Conservation (phyloP, 257 asterid species). For the Coffea eugenioides region DNA sequence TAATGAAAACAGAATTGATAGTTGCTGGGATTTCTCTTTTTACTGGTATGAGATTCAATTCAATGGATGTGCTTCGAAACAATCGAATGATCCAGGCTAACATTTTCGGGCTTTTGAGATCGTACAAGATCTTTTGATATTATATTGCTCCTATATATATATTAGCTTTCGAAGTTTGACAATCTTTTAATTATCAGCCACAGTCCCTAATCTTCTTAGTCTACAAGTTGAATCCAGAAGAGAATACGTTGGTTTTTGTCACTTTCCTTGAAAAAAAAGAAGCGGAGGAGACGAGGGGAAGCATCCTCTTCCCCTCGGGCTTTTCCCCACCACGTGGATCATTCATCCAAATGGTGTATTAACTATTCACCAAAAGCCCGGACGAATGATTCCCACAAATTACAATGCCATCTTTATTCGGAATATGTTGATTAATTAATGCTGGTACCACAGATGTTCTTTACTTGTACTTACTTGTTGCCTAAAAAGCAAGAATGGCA, state of each 20-base stretch:
- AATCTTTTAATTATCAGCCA: no score
- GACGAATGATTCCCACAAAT: neutral
- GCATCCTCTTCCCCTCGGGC: constrained; percentile 21
- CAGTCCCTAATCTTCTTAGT: no score
- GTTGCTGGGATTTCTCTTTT: neutral
- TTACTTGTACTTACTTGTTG: neutral
- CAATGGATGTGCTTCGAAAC: no score
- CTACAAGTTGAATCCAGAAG: no score
- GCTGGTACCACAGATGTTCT: neutral
- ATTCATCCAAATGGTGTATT: constrained; percentile 10
- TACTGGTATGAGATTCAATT: no score
- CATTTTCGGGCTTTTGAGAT: no score
- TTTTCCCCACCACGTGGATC: constrained; percentile 42
- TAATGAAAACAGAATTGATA: neutral
- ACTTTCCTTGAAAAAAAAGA: neutral
- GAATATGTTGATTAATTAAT: neutral
- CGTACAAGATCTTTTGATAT: no score
- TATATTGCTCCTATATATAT: no score
- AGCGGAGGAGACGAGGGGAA: constrained; percentile 19
- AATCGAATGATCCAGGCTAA: no score
- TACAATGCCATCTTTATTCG: neutral
- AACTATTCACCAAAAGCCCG: neutral
- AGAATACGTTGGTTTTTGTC: no score
- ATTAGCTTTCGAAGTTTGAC: no score
- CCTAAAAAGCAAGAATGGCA: neutral